phyloP scores from a whole-genome alignment of 2,329 filamentous ascomycete genomes.

The Aspergillus fumigatiaffinis region DNA sequence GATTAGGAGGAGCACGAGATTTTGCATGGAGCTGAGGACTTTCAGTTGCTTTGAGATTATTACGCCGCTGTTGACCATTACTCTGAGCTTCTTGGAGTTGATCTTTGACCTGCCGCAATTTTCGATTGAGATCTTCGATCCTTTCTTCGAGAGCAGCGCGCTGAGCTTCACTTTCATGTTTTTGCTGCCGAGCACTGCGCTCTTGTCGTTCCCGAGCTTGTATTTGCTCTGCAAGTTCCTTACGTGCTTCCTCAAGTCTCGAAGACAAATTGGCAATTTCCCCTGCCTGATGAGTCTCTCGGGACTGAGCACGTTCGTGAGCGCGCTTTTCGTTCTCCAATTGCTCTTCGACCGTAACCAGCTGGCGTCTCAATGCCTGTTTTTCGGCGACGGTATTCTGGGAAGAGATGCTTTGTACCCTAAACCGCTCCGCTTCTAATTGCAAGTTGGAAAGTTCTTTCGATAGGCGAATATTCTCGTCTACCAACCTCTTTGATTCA shows the following conservation, averaged over 20 bases:
- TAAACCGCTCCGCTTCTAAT: constrained; percentile 60
- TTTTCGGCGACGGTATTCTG: constrained; percentile 74
- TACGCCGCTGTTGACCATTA: constrained; percentile 44
- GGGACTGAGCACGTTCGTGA: constrained; percentile 53
- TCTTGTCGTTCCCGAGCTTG: constrained; percentile 47
- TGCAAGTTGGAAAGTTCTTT: constrained; percentile 57
- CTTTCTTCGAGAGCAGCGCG: constrained; percentile 66
- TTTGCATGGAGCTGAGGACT: constrained; percentile 27
- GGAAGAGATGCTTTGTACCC: constrained; percentile 56
- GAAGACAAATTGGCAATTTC: constrained; percentile 38
- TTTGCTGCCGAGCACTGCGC: constrained; percentile 52
- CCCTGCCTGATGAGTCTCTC: constrained; percentile 33
- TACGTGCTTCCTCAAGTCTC: constrained; percentile 46
- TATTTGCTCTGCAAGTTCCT: constrained; percentile 49
- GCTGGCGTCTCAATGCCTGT: constrained; percentile 70
- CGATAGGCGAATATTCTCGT: constrained; percentile 60
- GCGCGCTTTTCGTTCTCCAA: constrained; percentile 77
- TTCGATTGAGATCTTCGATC: constrained; percentile 64
- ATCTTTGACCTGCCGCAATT: constrained; percentile 65
- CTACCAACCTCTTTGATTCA: constrained; percentile 66
- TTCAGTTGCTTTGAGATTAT: constrained; percentile 26
- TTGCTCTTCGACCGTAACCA: constrained; percentile 73
- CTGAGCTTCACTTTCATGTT: constrained; percentile 59
- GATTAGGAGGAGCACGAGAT: constrained; percentile 40
- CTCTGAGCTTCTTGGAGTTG: constrained; percentile 65